Base-by-base conservation (phyloP, 495 filamentous ascomycete genomes). In the Neurospora hispaniola region DNA sequence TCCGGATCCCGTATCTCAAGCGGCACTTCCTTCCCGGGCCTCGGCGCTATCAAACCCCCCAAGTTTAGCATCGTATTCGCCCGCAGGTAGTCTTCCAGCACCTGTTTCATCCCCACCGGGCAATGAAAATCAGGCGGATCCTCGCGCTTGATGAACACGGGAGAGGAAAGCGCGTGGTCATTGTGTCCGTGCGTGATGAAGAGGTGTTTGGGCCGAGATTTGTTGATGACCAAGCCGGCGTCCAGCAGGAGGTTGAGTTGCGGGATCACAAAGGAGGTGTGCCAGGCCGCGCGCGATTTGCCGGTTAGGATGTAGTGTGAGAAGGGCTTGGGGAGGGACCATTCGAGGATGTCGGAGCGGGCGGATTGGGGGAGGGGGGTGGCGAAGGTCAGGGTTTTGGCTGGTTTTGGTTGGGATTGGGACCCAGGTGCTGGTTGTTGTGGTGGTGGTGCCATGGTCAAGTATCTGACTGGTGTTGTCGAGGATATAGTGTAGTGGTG, bases 131-230 rank as follows among this genome's bases (percentile, higher is more conserved):
- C 80, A 2, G 81, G 80, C 27, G 78, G 79, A 70, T 79, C 78
- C 3, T 77, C 75, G 38, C 75, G 73, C 72, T 76, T 81, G 44
- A 78, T 72, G 39, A 81, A 83, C 6, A 76, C 77, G 0, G 80
- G 79, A 0, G 79, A 71, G 3, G 73, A 3, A 81, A 76, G 0
- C 35, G 78, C 79, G 76, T 83, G 81, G 73, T 83, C 81, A 73
- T 74, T 81, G 72, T 83, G 81, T 48, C 81, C 81, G 75, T 83
- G 81, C 4, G 81, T 83, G 69, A 83, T 73, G 70, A 83, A 83
- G 74, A 83, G 77, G 79, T 83, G 81, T 54, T 81, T 83, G 11
- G 81, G 81, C 0, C 81, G 79, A 8, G 76, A 71, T 41, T 77
- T 75, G 76, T 82, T 81, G 71, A 83, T 78, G 18, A 69, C 71